phyloP scores from a whole-genome alignment of 805 yeast genomes.

The Ogataea ramenticola region DNA sequence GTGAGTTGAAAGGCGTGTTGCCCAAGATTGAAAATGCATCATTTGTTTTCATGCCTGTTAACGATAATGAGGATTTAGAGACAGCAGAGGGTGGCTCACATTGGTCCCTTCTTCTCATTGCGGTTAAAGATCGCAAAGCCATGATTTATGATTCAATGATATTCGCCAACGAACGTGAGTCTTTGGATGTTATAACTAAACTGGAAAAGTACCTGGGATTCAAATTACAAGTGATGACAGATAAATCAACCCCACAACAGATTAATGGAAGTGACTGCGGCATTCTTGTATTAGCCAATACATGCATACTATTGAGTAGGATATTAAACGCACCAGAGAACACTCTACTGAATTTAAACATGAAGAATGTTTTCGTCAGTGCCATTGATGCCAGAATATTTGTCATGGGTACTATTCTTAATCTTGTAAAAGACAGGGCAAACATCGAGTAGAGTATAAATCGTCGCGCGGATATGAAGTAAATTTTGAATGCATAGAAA shows the following conservation, averaged over 20 bases:
- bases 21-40: slow-evolving; percentile 37
- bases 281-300: slow-evolving; percentile 32
- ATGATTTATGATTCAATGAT: slow-evolving; percentile 56
- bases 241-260: slow-evolving; percentile 46
- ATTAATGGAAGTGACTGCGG: slow-evolving; percentile 65
- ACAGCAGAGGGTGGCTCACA: slow-evolving; percentile 64
- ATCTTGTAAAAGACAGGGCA: slow-evolving; percentile 15
- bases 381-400: slow-evolving; percentile 42
- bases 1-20: slow-evolving; percentile 33
- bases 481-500: too few relatives aligned
- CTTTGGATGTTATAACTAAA: slow-evolving; percentile 25
- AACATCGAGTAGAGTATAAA: neutral
- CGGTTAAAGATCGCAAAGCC: slow-evolving; percentile 38
- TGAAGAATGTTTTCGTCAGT: slow-evolving; percentile 35
- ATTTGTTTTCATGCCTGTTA: slow-evolving; percentile 61
- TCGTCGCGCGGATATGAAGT: too few relatives aligned
- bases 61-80: slow-evolving; percentile 55
- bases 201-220: slow-evolving; percentile 21
- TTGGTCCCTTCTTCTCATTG: slow-evolving; percentile 62
- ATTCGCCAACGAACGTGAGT: slow-evolving; percentile 32
- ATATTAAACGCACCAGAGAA: slow-evolving; percentile 23
- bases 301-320: slow-evolving; percentile 28
- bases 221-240: slow-evolving; percentile 13
- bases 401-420: slow-evolving; percentile 28
- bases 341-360: slow-evolving; percentile 29